Evolutionary conservation across 495 filamentous ascomycete species (phyloP), one percentile per base, ranked within the genome.

Genomic region (Astrothelium macrocarpum): DNA sequence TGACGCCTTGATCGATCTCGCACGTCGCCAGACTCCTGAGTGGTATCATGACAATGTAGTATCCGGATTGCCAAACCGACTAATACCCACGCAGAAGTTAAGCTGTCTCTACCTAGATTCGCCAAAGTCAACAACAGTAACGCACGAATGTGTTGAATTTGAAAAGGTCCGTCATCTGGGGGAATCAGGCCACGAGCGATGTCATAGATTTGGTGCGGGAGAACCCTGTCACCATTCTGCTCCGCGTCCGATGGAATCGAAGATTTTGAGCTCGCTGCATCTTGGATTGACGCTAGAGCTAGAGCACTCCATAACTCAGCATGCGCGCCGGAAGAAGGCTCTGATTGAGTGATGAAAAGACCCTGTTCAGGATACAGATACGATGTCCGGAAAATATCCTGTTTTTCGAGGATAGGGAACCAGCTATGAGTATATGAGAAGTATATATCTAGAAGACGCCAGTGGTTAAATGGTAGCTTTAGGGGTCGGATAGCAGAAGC

Each of bases 351-450:
- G 25, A 67, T n/a, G 3, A 43, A n/a, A n/a, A 76, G 46, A 10
- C 69, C 70, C 14, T 74, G 66, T 16, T 70, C 56, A 14, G 79
- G 75, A 64, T 81, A 80, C 46, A 77, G 71, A 71, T 83, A 82
- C 18, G 78, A 78, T 14, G 78, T 72, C 56, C 80, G 80, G 5
- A 85, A 74, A 12, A 90, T 75, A 62, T 84, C 84, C 68, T 88
- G 84, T 69, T 88, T 89, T 29, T 88, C 84, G 34, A 86, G 75
- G 43, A 90, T 83, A 2, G 88, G 88, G 20, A 90, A 79, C 87
- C 87, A 91, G 12, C 79, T 80, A 70, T 89, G 84, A 1, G 87
- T 90, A 61, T 84, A 82, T 2, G 87, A 82, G 68, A 90, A 90
- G 68, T 88, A 90, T 7, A 85, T 78, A 68, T 91, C 86, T 26